Percentiles rank a stretch among this genome's conserved stretches.
Conservation (phyloP, 441 rosid species). For the Gossypium gossypioides region DNA sequence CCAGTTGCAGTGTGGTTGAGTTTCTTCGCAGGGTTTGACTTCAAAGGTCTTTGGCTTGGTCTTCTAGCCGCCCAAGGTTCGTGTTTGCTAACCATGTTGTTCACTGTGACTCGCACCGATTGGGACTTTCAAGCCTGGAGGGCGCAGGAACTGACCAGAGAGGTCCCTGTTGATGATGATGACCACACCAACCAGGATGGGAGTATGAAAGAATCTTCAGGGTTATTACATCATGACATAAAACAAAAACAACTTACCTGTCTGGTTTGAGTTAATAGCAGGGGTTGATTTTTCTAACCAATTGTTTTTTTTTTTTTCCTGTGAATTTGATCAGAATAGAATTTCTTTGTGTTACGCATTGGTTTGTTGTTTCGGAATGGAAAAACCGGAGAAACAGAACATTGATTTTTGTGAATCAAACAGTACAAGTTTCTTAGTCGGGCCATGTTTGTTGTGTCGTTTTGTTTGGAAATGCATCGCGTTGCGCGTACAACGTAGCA, state of each 20-base stretch:
- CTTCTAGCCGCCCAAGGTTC: slow-evolving; percentile 76
- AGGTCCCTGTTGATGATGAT: slow-evolving; percentile 9
- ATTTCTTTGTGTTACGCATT: background rate
- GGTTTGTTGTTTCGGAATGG: background rate
- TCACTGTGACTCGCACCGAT: slow-evolving; percentile 43
- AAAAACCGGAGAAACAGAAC: slow-evolving; percentile 19
- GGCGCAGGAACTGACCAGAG: slow-evolving; percentile 49
- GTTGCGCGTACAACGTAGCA: background rate
- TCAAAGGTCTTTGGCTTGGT: slow-evolving; percentile 75
- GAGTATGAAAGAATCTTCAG: background rate
- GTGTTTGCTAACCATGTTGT: slow-evolving; percentile 56
- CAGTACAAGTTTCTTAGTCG: background rate
- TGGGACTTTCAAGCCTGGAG: slow-evolving; percentile 58
- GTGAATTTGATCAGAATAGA: background rate
- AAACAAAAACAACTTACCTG: background rate
- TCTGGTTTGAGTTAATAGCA: background rate
- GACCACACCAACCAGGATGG: slow-evolving; percentile 7
- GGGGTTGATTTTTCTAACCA: background rate
- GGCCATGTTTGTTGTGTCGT: slow-evolving; percentile 14
- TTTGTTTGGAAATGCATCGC: background rate
- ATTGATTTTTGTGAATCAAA: background rate
- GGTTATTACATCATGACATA: background rate
- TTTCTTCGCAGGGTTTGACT: slow-evolving; percentile 54
- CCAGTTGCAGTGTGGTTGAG: slow-evolving; percentile 69
- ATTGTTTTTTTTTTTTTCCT: background rate